Conservation (phyloP, 2,329 filamentous ascomycete species). For the Cadophora sp. region DNA sequence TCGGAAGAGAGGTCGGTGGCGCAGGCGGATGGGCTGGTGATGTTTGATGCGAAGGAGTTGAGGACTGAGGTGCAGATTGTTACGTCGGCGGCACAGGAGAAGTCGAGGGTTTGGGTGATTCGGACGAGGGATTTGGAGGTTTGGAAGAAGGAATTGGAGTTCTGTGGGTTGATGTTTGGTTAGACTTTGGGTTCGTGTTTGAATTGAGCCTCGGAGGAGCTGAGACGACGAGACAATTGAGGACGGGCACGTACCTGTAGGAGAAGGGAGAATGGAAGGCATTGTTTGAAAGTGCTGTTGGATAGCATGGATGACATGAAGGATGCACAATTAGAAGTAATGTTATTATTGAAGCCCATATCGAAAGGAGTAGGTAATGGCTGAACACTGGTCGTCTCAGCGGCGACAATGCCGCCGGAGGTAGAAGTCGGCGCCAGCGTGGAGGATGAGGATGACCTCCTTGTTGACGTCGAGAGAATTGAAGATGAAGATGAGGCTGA, state of each 20-base stretch:
- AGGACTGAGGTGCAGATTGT: slow-evolving; percentile 71
- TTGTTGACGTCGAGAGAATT: slow-evolving; percentile 8
- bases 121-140: slow-evolving; percentile 72
- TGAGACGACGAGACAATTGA: not conserved
- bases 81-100: slow-evolving; percentile 74
- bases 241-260: slow-evolving; percentile 63
- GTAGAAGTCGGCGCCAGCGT: slow-evolving; percentile 25
- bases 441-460: slow-evolving; percentile 20
- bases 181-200: not conserved
- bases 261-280: slow-evolving; percentile 85
- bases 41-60: slow-evolving; percentile 65
- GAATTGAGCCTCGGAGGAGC: not conserved
- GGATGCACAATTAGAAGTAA: slow-evolving; percentile 51
- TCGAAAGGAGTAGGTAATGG: slow-evolving; percentile 72
- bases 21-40: slow-evolving; percentile 71
- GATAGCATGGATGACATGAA: slow-evolving; percentile 44
- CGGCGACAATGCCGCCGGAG: slow-evolving; percentile 31
- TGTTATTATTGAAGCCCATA: slow-evolving; percentile 66
- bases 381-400: slow-evolving; percentile 41
- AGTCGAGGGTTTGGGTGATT: slow-evolving; percentile 80
- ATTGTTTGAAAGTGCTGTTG: slow-evolving; percentile 52
- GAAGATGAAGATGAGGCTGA: slow-evolving; percentile 18
- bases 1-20: slow-evolving; percentile 70
- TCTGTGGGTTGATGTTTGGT: slow-evolving; percentile 55
- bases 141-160: slow-evolving; percentile 84